Evolutionary conservation across 306 rosid genomes (phyloP).

Genomic region (Castanopsis chinensis): DNA sequence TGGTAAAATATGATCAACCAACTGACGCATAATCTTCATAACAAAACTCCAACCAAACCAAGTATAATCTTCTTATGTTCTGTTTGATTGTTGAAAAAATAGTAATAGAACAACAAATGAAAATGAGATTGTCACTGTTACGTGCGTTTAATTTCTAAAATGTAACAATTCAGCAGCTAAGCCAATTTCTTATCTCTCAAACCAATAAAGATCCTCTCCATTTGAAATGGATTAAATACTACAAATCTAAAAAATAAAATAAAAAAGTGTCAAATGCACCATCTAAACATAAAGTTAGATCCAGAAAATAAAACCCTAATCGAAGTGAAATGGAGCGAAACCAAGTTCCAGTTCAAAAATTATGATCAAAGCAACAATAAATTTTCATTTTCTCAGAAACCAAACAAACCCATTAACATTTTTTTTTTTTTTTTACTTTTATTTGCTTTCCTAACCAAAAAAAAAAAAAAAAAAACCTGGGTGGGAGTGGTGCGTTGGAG

Average conservation of each 20-base stretch:
- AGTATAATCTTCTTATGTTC: too few relatives aligned
- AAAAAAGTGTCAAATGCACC: too few relatives aligned
- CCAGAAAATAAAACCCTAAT: too few relatives aligned
- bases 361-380: too few relatives aligned
- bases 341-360: not conserved
- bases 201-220: too few relatives aligned
- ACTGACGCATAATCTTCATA: not conserved
- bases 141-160: not conserved
- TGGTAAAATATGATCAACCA: not conserved
- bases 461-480: constrained; percentile 20
- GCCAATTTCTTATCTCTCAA: not conserved
- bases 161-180: not conserved
- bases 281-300: too few relatives aligned
- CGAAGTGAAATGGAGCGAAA: too few relatives aligned
- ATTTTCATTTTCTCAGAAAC: not conserved
- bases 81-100: not conserved
- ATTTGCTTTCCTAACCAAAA: not conserved
- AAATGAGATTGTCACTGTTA: not conserved
- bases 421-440: too few relatives aligned
- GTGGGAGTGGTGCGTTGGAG: constrained; percentile 54
- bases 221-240: too few relatives aligned
- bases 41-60: not conserved
- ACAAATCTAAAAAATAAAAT: too few relatives aligned
- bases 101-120: not conserved
- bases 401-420: not conserved